A percentile compares a stretch with the other conserved stretches of the same genome.
Conservation (phyloP, 192 early-diverging fungal species). For the Gryganskiella cystojenkinii region DNA sequence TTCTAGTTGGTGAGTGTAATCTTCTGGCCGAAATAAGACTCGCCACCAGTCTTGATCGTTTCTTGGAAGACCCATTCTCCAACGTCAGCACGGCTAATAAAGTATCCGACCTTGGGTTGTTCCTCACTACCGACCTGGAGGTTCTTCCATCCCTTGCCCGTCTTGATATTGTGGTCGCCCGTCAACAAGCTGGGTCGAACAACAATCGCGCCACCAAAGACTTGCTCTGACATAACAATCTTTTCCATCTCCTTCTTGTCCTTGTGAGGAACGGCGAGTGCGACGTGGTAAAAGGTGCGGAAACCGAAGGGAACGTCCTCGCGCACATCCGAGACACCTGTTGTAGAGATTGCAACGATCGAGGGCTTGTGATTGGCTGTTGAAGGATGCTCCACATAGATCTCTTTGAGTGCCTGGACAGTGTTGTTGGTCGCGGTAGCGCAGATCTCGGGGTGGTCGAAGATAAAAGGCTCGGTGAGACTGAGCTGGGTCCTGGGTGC, state of each 20-base stretch:
- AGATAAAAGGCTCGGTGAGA: conserved; percentile 15
- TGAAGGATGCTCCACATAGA: conserved; percentile 18
- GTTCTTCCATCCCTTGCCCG: conserved; percentile 30
- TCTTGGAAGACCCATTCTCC: conserved; percentile 42
- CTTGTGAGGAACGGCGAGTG: conserved; percentile 29
- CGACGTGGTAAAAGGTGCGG: conserved; percentile 24
- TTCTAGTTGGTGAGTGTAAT: conserved; percentile 21
- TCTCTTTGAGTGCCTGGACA: conserved; percentile 21
- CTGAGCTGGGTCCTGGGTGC: conserved; percentile 14
- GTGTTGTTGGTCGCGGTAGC: conserved; percentile 18
- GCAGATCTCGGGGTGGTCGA: conserved; percentile 39
- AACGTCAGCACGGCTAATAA: conserved; percentile 22
- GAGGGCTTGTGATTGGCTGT: conserved; percentile 22
- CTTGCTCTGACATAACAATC: conserved; percentile 5
- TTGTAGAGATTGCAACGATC: conserved; percentile 31
- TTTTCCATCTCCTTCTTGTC: conserved; percentile 51
- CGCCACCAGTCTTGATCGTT: conserved; percentile 7
- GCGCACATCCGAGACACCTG: conserved; percentile 30
- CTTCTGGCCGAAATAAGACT: conserved; percentile 1
- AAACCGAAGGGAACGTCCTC: conserved; percentile 40
- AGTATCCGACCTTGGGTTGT: conserved; percentile 29
- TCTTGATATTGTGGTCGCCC: conserved; percentile 27
- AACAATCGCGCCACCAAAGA: conserved; percentile 25
- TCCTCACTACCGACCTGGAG: conserved; percentile 25
- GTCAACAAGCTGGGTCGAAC: conserved; percentile 27